Percentiles rank a stretch among this genome's conserved stretches.
Evolutionary conservation across 2,329 filamentous ascomycete species (phyloP).

Genomic region (Apiospora rasikravindrae): DNA sequence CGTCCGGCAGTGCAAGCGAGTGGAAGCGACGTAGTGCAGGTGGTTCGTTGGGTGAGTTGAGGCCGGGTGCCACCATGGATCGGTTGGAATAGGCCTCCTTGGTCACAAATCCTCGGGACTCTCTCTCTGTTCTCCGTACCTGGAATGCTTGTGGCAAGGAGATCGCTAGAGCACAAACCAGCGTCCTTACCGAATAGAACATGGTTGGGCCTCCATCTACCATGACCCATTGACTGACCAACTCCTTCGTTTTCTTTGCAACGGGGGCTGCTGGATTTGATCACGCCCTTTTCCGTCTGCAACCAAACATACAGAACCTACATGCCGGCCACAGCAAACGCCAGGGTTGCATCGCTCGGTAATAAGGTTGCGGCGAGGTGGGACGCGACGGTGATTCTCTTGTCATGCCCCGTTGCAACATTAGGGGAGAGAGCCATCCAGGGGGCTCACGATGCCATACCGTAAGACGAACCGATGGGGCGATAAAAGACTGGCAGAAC

Average conservation of each 20-base stretch:
- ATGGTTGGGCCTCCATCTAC: neutral
- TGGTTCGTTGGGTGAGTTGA: neutral
- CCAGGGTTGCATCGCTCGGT: conserved; percentile 11
- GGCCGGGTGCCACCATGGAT: conserved; percentile 10
- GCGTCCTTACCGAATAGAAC: neutral
- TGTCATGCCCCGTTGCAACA: conserved; percentile 3
- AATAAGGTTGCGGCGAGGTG: conserved; percentile 1
- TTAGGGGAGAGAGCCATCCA: neutral
- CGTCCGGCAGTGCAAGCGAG: conserved; percentile 8
- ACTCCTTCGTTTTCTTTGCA: neutral
- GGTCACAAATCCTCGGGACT: neutral
- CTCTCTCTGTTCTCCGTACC: neutral
- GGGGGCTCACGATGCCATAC: neutral
- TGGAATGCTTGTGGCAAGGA: neutral
- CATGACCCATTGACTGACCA: neutral
- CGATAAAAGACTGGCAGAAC: neutral
- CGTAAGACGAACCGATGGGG: neutral
- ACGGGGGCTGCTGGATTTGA: neutral
- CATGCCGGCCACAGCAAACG: neutral
- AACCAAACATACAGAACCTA: no score
- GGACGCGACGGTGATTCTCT: conserved; percentile 2
- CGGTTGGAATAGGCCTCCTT: neutral
- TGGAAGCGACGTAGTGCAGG: conserved; percentile 11
- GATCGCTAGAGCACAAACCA: neutral
- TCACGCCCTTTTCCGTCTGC: neutral